phyloP scores from a whole-genome alignment of 305 asterid genomes.

The Plantago coronopus region DNA sequence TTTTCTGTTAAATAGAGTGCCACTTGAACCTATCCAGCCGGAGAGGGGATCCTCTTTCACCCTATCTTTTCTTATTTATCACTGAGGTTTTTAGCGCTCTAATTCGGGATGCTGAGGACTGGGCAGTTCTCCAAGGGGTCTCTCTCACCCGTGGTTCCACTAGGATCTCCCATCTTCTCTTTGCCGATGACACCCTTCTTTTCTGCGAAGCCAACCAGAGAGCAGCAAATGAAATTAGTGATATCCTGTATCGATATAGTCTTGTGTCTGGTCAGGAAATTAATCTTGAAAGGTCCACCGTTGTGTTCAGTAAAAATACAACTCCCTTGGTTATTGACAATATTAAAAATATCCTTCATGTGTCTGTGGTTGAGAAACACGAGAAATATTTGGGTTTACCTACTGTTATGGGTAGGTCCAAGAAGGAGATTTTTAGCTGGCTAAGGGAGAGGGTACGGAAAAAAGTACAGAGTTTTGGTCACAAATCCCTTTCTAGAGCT shows the following conservation, averaged over 20 bases:
- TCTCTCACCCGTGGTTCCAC: background rate
- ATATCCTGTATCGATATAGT: background rate
- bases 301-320: background rate
- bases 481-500: constrained; percentile 11
- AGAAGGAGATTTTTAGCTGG: too few species aligned
- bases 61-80: background rate
- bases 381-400: constrained; percentile 1
- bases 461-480: constrained; percentile 11
- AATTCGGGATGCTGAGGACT: background rate
- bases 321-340: background rate
- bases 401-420: constrained; percentile 21
- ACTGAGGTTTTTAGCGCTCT: background rate
- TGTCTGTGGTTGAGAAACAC: background rate
- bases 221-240: background rate
- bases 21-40: background rate
- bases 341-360: background rate
- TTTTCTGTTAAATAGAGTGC: too few species aligned
- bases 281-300: too few species aligned
- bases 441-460: constrained; percentile 2
- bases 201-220: background rate
- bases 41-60: background rate
- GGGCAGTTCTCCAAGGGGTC: background rate
- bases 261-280: constrained; percentile 4
- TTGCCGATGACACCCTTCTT: background rate
- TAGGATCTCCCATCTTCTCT: background rate